Evolutionary conservation across 192 early-diverging fungal genomes (phyloP), one percentile per base, ranked within the genome.

Genomic region (Glomus cerebriforme): DNA sequence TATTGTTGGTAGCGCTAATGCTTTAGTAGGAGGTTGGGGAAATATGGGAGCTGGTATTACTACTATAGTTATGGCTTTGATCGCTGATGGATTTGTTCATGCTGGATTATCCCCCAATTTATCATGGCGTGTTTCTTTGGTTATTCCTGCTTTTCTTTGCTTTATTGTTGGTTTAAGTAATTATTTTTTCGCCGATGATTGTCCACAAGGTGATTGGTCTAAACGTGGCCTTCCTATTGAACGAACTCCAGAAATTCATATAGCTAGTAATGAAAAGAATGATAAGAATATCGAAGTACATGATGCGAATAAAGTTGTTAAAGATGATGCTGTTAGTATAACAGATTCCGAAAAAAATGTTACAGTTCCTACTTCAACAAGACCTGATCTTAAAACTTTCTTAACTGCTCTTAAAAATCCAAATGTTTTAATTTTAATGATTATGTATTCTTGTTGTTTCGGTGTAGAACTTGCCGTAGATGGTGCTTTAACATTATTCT

Each of bases 1-100:
- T 24, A 81, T 91, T 65, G 91, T 93, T 24, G 92, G 92, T 22
- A 87, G 88, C 34, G 92, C 91, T 37, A 92, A 92, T 81, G 91
- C 92, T 24, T 39, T 92, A 59, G 87, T 84, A 9, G 92, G 89
- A 58, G 92, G 92, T 10, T 92, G 92, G 85, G 91, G 91, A 39
- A 92, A 92, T 78, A 88, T 89, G 83, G 91, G 91, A 26, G 91
- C 80, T 49, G 91, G 91, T 22, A 80, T 92, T 12, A 89, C 90
- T 1, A 89, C 85, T 60, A 78, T 91, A 35, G 22, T 91, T 39
- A 88, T 92, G 82, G 91, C 91, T 17, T 77, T 85, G 29, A 78
- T 92, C n/a, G 81, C 85, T 68, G 81, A 79, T 59, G 79, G 32
- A 58, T 80, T 87, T 71, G 29, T 54, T 35, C 70, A 5, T 43